Conservation (phyloP, 768 basidiomycete species). For the Calvatia gigantea region DNA sequence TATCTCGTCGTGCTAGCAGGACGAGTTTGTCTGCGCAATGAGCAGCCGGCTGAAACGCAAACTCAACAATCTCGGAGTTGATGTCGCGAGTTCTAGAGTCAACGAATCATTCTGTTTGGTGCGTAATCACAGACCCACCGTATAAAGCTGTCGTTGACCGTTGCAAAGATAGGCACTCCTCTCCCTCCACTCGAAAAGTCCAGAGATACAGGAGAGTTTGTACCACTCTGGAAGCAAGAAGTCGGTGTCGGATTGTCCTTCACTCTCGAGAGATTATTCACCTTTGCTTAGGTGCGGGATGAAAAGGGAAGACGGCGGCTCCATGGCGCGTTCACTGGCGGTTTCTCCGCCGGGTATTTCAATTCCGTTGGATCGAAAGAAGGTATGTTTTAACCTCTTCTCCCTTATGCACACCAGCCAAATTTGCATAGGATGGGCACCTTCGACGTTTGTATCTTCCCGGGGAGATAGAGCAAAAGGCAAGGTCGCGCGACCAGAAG, state of each 20-base stretch:
- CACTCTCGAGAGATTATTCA: slow-evolving; percentile 15
- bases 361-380: slow-evolving; percentile 96
- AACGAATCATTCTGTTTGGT: slow-evolving; percentile 88
- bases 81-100: slow-evolving; percentile 63
- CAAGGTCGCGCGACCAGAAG: slow-evolving; percentile 67
- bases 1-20: too few species aligned
- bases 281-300: slow-evolving; percentile 66
- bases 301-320: slow-evolving; percentile 88
- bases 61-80: slow-evolving; percentile 75
- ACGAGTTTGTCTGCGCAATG: slow-evolving; percentile 22
- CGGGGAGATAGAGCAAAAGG: slow-evolving; percentile 69
- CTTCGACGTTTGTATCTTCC: slow-evolving; percentile 90
- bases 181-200: slow-evolving; percentile 92
- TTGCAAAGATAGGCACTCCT: slow-evolving; percentile 82
- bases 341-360: slow-evolving; percentile 97
- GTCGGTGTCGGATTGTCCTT: slow-evolving; percentile 36
- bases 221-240: slow-evolving; percentile 98
- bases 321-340: slow-evolving; percentile 99
- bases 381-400: slow-evolving; percentile 42
- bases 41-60: slow-evolving; percentile 73
- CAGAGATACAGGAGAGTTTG: slow-evolving; percentile 90
- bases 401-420: not conserved
- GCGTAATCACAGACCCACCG: slow-evolving; percentile 17
- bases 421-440: slow-evolving; percentile 80
- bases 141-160: slow-evolving; percentile 9